Conservation (phyloP, 305 asterid species). For the Plantago lanceolata region DNA sequence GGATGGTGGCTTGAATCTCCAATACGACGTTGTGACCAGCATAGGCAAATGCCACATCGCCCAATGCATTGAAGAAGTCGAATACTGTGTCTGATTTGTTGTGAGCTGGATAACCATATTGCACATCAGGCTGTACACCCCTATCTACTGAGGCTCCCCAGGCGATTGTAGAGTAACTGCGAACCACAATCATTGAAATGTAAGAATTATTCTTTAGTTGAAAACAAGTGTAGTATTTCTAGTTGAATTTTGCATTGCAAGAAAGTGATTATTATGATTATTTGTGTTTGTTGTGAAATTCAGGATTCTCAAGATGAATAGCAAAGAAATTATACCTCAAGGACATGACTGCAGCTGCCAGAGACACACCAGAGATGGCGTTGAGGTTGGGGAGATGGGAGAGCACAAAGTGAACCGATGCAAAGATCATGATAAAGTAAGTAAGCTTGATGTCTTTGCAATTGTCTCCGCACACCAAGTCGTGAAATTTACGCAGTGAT, state of each 20-base stretch:
- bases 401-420: constrained; percentile 63
- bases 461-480: constrained; percentile 31
- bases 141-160: constrained; percentile 51
- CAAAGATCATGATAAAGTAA: constrained; percentile 64
- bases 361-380: constrained; percentile 64
- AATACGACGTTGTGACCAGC: constrained; percentile 73
- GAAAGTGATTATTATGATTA: background rate
- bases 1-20: constrained; percentile 71
- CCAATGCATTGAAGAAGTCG: constrained; percentile 59
- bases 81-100: constrained; percentile 45
- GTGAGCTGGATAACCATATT: constrained; percentile 44
- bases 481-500: constrained; percentile 61
- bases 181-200: background rate
- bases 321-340: constrained; percentile 37
- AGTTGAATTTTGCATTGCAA: background rate
- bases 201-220: background rate
- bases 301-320: background rate
- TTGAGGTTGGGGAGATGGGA: constrained; percentile 71
- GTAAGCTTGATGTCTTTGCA: constrained; percentile 49
- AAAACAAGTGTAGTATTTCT: background rate
- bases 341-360: constrained; percentile 81
- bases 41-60: constrained; percentile 71
- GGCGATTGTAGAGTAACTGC: constrained; percentile 64
- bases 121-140: constrained; percentile 43
- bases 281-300: background rate